phyloP scores from a whole-genome alignment of 352 stramenopile species.

The Globisporangium yorkense region DNA sequence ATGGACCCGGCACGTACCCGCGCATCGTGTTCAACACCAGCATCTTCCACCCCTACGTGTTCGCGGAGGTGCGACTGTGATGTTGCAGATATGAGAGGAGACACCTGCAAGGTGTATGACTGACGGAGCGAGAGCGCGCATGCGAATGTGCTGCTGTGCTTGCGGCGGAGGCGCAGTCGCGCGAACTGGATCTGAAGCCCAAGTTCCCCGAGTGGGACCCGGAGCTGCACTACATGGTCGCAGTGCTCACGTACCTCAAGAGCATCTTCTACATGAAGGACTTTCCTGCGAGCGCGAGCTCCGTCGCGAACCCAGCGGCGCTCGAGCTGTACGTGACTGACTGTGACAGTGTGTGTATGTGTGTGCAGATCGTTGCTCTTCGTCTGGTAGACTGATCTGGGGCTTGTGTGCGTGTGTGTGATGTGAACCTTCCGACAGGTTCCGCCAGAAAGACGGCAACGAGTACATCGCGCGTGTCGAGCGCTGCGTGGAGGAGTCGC shows the following conservation, averaged over 20 bases:
- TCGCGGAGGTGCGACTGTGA: conserved; percentile 36
- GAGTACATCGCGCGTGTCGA: conserved; percentile 88
- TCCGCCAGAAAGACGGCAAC: conserved; percentile 73
- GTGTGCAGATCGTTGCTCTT: neutral
- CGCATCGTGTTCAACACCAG: conserved; percentile 90
- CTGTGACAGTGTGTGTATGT: neutral
- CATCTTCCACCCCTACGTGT: conserved; percentile 93
- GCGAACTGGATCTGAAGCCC: conserved; percentile 87
- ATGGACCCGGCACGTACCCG: conserved; percentile 90
- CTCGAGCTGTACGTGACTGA: conserved; percentile 70
- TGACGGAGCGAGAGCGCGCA: neutral
- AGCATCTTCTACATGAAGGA: conserved; percentile 98
- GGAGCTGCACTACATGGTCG: conserved; percentile 94
- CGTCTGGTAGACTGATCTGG: neutral
- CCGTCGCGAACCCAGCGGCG: conserved; percentile 79
- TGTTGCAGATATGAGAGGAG: neutral
- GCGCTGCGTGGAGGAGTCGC: conserved; percentile 89
- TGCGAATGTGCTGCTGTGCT: neutral
- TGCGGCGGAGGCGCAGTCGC: conserved; percentile 34
- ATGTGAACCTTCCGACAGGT: conserved; percentile 24
- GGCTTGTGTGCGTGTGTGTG: neutral
- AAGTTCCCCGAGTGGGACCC: conserved; percentile 93
- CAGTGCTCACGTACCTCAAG: conserved; percentile 95
- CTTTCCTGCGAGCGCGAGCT: conserved; percentile 46
- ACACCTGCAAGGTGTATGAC: neutral